A percentile compares a stretch with the other conserved stretches of the same genome.
These are phyloP conservation scores for Cyberlindnera saturnus DNA, from an alignment of 805 yeast species.

Conservation along the genomic window DNA sequence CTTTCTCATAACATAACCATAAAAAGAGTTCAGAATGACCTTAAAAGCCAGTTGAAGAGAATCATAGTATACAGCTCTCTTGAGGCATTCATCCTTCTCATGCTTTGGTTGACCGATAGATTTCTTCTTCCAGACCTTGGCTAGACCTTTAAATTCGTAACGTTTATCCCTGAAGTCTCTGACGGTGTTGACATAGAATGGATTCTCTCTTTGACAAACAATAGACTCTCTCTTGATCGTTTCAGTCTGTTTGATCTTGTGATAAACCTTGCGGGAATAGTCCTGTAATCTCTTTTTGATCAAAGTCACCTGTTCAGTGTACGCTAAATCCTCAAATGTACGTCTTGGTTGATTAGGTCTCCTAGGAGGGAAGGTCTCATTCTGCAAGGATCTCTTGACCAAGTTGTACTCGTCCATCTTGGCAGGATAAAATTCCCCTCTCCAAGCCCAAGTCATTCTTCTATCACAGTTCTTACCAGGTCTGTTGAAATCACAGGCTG, in stretches of 20 bases:
- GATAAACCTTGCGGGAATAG: constrained; percentile 81
- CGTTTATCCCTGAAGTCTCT: constrained; percentile 92
- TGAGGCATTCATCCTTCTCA: constrained; percentile 85
- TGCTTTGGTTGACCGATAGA: constrained; percentile 43
- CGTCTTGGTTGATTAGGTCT: constrained; percentile 51
- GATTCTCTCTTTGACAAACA: constrained; percentile 95
- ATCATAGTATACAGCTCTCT: constrained; percentile 90
- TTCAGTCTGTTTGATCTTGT: constrained; percentile 72
- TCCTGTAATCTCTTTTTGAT: constrained; percentile 76
- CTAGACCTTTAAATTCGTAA: constrained; percentile 89
- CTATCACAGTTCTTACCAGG: constrained; percentile 95
- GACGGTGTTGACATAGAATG: constrained; percentile 93
- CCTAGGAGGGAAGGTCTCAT: constrained; percentile 67
- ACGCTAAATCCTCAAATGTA: constrained; percentile 69
- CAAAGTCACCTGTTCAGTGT: constrained; percentile 68
- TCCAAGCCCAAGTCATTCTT: constrained; percentile 93
- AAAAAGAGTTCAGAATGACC: constrained; percentile 91
- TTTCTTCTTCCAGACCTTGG: constrained; percentile 91
- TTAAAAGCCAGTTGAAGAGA: constrained; percentile 95
- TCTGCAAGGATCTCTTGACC: constrained; percentile 78
- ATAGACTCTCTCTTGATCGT: constrained; percentile 87
- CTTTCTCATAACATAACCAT: constrained; percentile 98
- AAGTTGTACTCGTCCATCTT: constrained; percentile 85
- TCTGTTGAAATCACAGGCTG: constrained; percentile 93
- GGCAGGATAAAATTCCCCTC: constrained; percentile 94